Evolutionary conservation across 139 green algal genomes (phyloP).

Genomic region (Coccomyxa sp.): DNA sequence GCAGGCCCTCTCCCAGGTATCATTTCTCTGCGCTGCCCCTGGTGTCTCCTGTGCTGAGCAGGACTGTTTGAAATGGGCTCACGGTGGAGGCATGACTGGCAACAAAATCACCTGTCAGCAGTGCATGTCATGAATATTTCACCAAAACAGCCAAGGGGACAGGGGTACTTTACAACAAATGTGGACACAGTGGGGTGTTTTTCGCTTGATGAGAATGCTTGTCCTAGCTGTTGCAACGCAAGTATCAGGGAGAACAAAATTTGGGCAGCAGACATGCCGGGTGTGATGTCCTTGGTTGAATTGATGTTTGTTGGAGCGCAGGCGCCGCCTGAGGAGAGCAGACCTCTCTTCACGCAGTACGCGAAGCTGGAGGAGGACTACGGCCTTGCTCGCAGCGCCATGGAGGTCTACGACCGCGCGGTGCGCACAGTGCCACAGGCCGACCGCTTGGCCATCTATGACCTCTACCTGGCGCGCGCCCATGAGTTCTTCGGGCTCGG

Average conservation of each 20-base stretch:
- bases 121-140: not conserved
- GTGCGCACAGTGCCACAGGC: slow-evolving; percentile 60
- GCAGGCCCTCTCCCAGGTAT: slow-evolving; percentile 61
- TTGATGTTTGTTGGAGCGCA: not conserved
- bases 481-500: slow-evolving; percentile 91
- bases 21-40: not conserved
- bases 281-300: not conserved
- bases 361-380: slow-evolving; percentile 90
- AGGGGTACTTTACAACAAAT: no score
- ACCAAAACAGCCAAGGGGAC: no score
- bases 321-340: slow-evolving; percentile 53
- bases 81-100: no score
- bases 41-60: not conserved
- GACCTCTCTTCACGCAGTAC: slow-evolving; percentile 75
- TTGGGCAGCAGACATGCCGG: not conserved
- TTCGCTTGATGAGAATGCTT: no score
- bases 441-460: slow-evolving; percentile 75
- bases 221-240: no score
- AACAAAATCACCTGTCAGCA: no score
- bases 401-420: slow-evolving; percentile 83
- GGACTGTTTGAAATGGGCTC: no score
- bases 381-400: slow-evolving; percentile 84
- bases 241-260: not conserved
- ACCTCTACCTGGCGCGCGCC: slow-evolving; percentile 84
- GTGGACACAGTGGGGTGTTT: no score